Evolutionary conservation across 192 early-diverging fungal genomes (phyloP).

Genomic region (Gaertneriomyces sp.): DNA sequence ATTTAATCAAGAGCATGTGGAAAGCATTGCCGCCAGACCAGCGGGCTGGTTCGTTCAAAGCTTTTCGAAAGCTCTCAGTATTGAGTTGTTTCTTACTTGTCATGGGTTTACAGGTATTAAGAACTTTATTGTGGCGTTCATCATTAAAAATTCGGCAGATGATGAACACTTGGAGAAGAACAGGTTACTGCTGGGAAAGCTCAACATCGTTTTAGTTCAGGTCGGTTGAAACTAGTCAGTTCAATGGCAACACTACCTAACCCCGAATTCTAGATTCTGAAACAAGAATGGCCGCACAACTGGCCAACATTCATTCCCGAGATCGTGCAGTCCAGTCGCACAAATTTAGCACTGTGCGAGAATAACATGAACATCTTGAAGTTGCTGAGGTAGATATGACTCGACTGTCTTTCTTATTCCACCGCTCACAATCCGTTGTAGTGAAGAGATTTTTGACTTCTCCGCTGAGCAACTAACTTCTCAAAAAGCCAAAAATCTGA

Average conservation of each 20-base stretch:
- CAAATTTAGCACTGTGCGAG: conserved; percentile 89
- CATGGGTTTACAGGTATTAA: conserved; percentile 70
- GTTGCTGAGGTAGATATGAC: conserved; percentile 71
- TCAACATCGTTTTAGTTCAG: conserved; percentile 97
- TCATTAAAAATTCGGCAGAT: conserved; percentile 87
- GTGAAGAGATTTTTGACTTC: conserved; percentile 99
- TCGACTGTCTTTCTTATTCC: background rate
- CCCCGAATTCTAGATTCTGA: conserved; percentile 70
- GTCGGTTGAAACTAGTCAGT: conserved; percentile 35
- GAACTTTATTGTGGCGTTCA: conserved; percentile 89
- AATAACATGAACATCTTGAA: conserved; percentile 99
- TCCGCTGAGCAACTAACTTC: conserved; percentile 99
- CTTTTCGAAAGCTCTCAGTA: background rate
- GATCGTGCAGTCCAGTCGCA: conserved; percentile 91
- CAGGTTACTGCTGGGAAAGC: conserved; percentile 79
- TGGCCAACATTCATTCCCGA: conserved; percentile 99
- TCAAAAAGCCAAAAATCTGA: conserved; percentile 87
- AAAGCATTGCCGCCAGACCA: conserved; percentile 85
- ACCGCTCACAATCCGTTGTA: conserved; percentile 27
- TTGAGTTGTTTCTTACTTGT: too few species aligned
- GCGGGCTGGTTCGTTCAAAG: conserved; percentile 60
- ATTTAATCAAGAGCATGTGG: conserved; percentile 95
- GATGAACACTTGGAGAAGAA: conserved; percentile 74
- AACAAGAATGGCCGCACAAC: conserved; percentile 99
- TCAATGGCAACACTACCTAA: background rate